phyloP scores from a whole-genome alignment of 202 grass and related monocot genomes.

The Panicum hallii region DNA sequence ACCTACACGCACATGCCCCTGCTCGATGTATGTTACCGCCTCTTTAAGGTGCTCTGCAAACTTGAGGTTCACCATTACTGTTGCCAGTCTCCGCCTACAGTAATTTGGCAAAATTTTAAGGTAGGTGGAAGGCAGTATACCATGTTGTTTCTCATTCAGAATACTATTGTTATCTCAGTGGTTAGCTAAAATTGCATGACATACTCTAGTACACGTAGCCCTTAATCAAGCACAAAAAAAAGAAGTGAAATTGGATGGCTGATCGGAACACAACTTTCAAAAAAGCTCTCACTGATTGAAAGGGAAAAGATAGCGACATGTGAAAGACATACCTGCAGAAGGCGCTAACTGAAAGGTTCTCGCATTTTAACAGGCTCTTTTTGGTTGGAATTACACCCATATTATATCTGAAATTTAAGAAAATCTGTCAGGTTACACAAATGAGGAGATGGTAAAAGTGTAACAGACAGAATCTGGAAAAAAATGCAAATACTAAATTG shows the following conservation, averaged over 20 bases:
- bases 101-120: slow-evolving; percentile 1
- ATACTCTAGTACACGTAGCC: neutral
- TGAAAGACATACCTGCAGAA: slow-evolving; percentile 68
- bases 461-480: neutral
- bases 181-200: neutral
- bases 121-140: neutral
- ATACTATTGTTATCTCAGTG: neutral
- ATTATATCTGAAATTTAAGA: slow-evolving; percentile 75
- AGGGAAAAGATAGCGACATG: neutral
- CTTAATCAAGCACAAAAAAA: neutral
- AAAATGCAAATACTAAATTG: neutral
- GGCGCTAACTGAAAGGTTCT: slow-evolving; percentile 78
- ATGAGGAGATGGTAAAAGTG: neutral
- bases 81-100: slow-evolving; percentile 72
- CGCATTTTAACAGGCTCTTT: slow-evolving; percentile 81
- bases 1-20: slow-evolving; percentile 86
- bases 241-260: neutral
- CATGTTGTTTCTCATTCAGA: slow-evolving; percentile 9
- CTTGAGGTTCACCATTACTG: slow-evolving; percentile 79
- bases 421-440: slow-evolving; percentile 3
- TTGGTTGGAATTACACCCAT: slow-evolving; percentile 90
- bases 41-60: slow-evolving; percentile 84
- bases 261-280: neutral
- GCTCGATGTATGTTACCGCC: slow-evolving; percentile 90
- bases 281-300: neutral